Conservation (phyloP, 1,139 yeast genomes). For the Candida smagusa region DNA sequence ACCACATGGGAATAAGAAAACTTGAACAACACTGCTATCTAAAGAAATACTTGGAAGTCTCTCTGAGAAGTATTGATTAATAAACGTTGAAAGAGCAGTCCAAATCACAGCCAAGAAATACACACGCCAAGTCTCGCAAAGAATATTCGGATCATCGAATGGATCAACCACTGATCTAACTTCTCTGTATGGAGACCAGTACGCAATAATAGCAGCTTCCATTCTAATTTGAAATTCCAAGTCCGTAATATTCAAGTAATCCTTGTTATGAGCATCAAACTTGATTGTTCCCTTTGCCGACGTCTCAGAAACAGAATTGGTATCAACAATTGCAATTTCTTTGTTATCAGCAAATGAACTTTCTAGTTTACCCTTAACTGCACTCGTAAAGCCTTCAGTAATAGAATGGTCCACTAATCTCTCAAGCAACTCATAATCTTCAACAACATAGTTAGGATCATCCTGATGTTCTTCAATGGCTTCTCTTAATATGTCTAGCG, state of each 20-base stretch:
- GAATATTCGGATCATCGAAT: constrained; percentile 45
- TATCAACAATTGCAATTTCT: background rate
- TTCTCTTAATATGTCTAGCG: constrained; percentile 16
- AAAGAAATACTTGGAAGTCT: constrained; percentile 52
- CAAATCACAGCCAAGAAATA: constrained; percentile 54
- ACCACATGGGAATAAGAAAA: constrained; percentile 59
- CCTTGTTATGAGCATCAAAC: background rate
- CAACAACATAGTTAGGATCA: constrained; percentile 23
- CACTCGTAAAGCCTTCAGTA: background rate
- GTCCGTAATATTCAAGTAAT: constrained; percentile 8
- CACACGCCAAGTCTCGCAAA: constrained; percentile 55
- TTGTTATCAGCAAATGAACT: background rate
- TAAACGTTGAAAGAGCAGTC: constrained; percentile 52
- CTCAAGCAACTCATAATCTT: constrained; percentile 12
- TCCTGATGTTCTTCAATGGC: constrained; percentile 16
- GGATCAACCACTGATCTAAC: constrained; percentile 60
- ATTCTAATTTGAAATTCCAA: constrained; percentile 15
- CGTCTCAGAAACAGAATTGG: no score
- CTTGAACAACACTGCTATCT: constrained; percentile 48
- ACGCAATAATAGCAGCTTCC: constrained; percentile 34
- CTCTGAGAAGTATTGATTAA: constrained; percentile 55
- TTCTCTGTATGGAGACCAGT: constrained; percentile 62
- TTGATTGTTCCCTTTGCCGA: no score
- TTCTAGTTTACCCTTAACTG: background rate
- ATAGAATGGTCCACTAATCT: constrained; percentile 6